A percentile compares a stretch with the other conserved stretches of the same genome.
Evolutionary conservation across 2,329 filamentous ascomycete genomes (phyloP).

Genomic region (Neofusicoccum cordaticola): DNA sequence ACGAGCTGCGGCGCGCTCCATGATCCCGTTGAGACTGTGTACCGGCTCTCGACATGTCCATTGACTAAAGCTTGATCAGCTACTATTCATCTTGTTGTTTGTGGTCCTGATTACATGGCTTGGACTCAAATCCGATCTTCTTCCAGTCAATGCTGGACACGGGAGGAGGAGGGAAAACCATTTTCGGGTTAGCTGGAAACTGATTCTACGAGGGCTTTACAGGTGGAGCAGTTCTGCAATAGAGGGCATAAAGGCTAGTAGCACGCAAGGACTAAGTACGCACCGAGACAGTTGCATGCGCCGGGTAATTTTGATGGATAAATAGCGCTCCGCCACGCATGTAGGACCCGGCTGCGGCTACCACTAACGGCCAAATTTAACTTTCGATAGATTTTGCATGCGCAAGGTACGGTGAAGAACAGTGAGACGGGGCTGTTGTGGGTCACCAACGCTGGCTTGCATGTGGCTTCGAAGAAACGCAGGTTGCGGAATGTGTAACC

Average conservation of each 20-base stretch:
- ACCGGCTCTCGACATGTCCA: constrained; percentile 23
- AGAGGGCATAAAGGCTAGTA: not conserved
- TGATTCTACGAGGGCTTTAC: not conserved
- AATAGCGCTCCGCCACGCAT: not conserved
- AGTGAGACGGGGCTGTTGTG: not conserved
- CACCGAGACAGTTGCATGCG: not conserved
- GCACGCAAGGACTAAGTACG: not conserved
- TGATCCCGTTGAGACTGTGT: constrained; percentile 17
- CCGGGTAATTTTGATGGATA: not conserved
- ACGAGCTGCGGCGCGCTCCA: constrained; percentile 23
- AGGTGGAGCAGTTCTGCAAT: not conserved
- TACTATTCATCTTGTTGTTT: not conserved
- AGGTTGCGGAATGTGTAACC: too few species aligned
- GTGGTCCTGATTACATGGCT: constrained; percentile 4
- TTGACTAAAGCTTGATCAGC: constrained; percentile 19
- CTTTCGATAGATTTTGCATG: not conserved
- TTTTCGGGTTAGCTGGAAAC: constrained; percentile 1
- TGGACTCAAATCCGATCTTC: constrained; percentile 18
- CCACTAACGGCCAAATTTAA: not conserved
- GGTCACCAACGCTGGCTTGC: not conserved
- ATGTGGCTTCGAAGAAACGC: not conserved
- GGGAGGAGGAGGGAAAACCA: constrained; percentile 20
- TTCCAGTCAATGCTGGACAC: constrained; percentile 21
- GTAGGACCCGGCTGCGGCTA: not conserved
- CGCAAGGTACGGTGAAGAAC: not conserved